Evolutionary conservation across 2,329 filamentous ascomycete genomes (phyloP), one percentile per base, ranked within the genome.

Genomic region (Chrysoporthe austroafricana): DNA sequence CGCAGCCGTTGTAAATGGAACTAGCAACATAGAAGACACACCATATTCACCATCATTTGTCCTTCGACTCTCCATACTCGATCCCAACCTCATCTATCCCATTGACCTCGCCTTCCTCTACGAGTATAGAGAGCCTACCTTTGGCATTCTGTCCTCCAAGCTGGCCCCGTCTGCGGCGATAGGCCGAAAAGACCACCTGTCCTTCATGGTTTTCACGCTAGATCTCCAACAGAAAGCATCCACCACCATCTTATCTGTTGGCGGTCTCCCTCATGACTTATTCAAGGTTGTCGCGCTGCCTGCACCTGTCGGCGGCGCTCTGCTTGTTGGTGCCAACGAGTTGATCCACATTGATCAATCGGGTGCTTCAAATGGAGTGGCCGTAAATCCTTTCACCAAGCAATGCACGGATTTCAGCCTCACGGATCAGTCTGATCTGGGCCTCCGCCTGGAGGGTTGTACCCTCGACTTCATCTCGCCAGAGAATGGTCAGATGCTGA

Each of bases 61-160:
- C 71, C 86, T 99, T 71, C 91, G 94, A 71, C 85, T 98, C 72
- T 93, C 94, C 64, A 89, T 94, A 74, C 86, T 99, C 79, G 95
- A 98, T 78, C 92, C 94, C 70, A 89, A 87, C 71, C 85, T 99
- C 73, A 88, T 95, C 69, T 92, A 97, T 79, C 94, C 95, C 61
- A 89, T 97, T 75, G 93, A 97, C 76, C 88, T 99, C 75, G 90
- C 92, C 66, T 99, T 99, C 78, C 83, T 99, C 72, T 88, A 98
- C 84, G 95, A 98, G 81, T 99, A 99, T 79, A 90, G 96, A 78
- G 96, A 98, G 79, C 95, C 96, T 14, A 99, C 96, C 0, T 97
- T 99, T 81, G 96, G 95, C 66, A 94, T 99, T 69, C 84, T 99
- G 54, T 96, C 93, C 59, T 92, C 94, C 1, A 90, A 89, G 63